These are phyloP conservation scores for Hirschfeldia incana DNA, from an alignment of 345 rosid species.

Conservation along the genomic window DNA sequence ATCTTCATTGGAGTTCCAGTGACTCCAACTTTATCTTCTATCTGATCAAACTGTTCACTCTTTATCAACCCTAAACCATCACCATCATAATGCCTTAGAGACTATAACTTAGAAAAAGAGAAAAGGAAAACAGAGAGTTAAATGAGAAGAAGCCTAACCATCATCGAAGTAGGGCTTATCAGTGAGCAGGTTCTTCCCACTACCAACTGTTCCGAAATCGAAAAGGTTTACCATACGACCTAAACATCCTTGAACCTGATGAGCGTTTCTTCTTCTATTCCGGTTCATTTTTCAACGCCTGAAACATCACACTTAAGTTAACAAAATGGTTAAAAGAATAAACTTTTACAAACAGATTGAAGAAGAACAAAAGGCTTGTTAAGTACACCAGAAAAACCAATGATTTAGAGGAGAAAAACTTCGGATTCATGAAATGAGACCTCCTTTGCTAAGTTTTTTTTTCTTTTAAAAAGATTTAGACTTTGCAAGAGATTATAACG, in stretches of 20 bases:
- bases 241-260: conserved; percentile 56
- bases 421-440: too few relatives aligned
- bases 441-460: too few relatives aligned
- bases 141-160: conserved; percentile 46
- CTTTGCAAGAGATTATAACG: too few relatives aligned
- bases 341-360: too few relatives aligned
- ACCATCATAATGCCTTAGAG: not conserved
- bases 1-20: conserved; percentile 77
- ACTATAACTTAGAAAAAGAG: not conserved
- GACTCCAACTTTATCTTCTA: conserved; percentile 62
- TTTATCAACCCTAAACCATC: conserved; percentile 43
- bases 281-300: conserved; percentile 68
- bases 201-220: conserved; percentile 51
- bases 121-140: not conserved
- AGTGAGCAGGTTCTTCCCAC: conserved; percentile 44
- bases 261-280: conserved; percentile 45
- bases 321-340: too few relatives aligned
- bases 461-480: too few relatives aligned
- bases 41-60: conserved; percentile 62
- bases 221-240: conserved; percentile 59
- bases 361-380: too few relatives aligned
- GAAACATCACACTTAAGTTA: conserved; percentile 7
- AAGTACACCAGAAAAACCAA: too few relatives aligned
- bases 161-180: conserved; percentile 53
- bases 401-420: too few relatives aligned